Base-by-base conservation (phyloP, 2,329 filamentous ascomycete species). In the Stemphylium beticola region DNA sequence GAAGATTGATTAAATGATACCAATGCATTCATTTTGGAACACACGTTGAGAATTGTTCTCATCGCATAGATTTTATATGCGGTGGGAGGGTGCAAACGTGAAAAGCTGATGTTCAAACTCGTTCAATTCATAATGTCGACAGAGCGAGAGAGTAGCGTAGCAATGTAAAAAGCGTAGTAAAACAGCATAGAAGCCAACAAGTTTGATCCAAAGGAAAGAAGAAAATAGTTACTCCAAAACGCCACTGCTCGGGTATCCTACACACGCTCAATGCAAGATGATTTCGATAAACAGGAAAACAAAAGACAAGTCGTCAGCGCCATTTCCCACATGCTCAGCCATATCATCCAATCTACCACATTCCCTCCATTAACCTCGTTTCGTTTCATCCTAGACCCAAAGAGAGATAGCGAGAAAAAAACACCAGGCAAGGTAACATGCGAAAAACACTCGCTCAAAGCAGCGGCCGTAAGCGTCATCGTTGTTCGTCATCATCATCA, bases 181-280 rank as follows among this genome's bases (percentile, higher is more conserved):
- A 20, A 43, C 40, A 38, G 26, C 34, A 12, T 20, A 10, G 33
- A 11, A 10, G 18, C 14, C 7, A 41, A 12, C 9, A 40, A 40
- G 7, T 24, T 22, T 33, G 14, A 20, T 33, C 44, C 32, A 51
- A 31, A 20, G 22, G 45, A 11, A 17, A 33, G 12, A 14, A 11
- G 38, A 33, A n/a, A 44, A 3, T 22, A 3, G 4, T 11, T 9
- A 3, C 11, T 29, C 26, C 26, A 29, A 20, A 39, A n/a, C 44
- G 17, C 38, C 33, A 47, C 11, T 11, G 34, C 8, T 47, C 36
- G 48, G 49, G 49, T 52, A 52, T 52, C 42, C 36, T 40, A 33
- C 37, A 39, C 36, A 38, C 38, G 32, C 42, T 44, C 36, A 47
- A 49, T 39, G 49, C 42, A 40, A 29, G 49, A 26, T 47, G 34